phyloP scores from a whole-genome alignment of 1,284 basidiomycete genomes.

The Ceratorhiza oryzae-sativae region DNA sequence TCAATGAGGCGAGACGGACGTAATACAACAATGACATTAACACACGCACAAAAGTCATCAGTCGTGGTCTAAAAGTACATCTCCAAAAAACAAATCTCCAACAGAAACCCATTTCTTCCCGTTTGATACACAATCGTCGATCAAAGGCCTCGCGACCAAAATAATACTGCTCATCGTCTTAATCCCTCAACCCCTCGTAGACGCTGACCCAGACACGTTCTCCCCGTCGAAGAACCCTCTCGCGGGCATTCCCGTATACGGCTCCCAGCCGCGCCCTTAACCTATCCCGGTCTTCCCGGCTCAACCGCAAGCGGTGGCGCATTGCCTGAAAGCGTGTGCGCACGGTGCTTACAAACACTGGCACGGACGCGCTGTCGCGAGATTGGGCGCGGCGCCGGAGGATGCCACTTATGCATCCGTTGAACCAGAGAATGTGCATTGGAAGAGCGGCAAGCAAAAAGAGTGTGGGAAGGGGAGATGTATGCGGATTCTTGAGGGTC shows the following conservation, averaged over 20 bases:
- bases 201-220: background rate
- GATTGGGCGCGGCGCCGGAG: constrained; percentile 50
- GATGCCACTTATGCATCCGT: constrained; percentile 61
- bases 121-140: too few species aligned
- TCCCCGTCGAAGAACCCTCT: constrained; percentile 8
- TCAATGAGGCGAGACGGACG: background rate
- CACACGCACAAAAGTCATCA: background rate
- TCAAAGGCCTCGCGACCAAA: too few species aligned
- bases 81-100: background rate
- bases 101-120: background rate
- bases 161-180: background rate
- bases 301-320: background rate
- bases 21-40: background rate
- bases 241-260: constrained; percentile 20
- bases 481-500: constrained; percentile 40
- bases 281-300: constrained; percentile 13
- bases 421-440: constrained; percentile 64
- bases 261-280: constrained; percentile 18
- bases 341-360: background rate
- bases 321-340: constrained; percentile 24
- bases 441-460: constrained; percentile 58
- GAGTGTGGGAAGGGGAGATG: constrained; percentile 54
- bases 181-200: background rate
- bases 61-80: background rate
- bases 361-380: constrained; percentile 22